phyloP scores from a whole-genome alignment of 129 eudicot species.

The Scalesia atractyloides region DNA sequence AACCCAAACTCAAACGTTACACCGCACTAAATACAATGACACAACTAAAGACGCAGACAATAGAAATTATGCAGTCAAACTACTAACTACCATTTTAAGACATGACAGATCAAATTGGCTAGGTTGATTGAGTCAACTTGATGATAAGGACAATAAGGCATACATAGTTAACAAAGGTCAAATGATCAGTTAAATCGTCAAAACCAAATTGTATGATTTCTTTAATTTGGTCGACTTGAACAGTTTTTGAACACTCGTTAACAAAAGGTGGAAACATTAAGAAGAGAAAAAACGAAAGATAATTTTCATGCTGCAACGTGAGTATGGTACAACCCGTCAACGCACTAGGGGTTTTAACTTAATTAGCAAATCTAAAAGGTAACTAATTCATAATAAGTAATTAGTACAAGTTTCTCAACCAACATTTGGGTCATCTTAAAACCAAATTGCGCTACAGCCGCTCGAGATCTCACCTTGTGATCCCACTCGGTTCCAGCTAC shows the following conservation, averaged over 20 bases:
- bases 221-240: background rate
- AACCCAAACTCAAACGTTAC: too few relatives aligned
- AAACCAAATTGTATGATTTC: background rate
- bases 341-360: slow-evolving; percentile 25
- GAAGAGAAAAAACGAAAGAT: slow-evolving; percentile 5
- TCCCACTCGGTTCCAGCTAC: slow-evolving; percentile 54
- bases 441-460: slow-evolving; percentile 43
- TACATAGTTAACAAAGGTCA: too few relatives aligned
- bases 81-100: too few relatives aligned
- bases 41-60: too few relatives aligned
- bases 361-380: slow-evolving; percentile 44
- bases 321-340: slow-evolving; percentile 9
- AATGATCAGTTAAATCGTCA: background rate
- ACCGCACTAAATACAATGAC: too few relatives aligned
- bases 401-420: slow-evolving; percentile 52
- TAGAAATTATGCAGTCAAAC: too few relatives aligned
- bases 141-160: too few relatives aligned
- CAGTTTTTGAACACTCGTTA: background rate
- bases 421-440: slow-evolving; percentile 48
- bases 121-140: too few relatives aligned
- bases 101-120: too few relatives aligned
- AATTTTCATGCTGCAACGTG: background rate
- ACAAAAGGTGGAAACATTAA: background rate
- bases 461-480: slow-evolving; percentile 54
- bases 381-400: slow-evolving; percentile 35